Base-by-base conservation (phyloP, 2,329 filamentous ascomycete species). In the Xylariaceae sp. region DNA sequence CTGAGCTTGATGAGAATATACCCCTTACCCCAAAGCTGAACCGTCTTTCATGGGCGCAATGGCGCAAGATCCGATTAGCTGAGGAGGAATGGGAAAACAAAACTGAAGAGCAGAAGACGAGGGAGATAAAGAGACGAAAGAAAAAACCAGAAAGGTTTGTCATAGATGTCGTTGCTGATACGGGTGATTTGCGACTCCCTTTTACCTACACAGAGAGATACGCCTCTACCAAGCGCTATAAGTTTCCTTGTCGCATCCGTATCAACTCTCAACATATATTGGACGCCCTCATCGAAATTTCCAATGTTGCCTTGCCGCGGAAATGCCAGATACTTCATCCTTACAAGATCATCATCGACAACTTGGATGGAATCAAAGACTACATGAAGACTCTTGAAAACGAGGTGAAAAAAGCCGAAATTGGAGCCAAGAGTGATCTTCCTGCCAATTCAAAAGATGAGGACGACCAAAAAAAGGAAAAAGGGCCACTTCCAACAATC, bases 341-440 rank as follows among this genome's bases (percentile, higher is more conserved):
- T 14, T 59, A 49, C 37, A 59, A 59, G 20, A 44, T 59, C 42
- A 55, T 59, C n/a, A 49, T 59, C 42, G 56, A 59, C 26, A 55
- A 55, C 44, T 10, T 49, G 18, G 44, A 46, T 9, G 40, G 44
- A 9, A 52, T 59, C 10, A 16, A 43, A 40, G 44, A 40, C 4
- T 26, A 26, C 9, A 26, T 26, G 40, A 43, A 53, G 18, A 20
- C 44, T 37, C 19, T 57, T 2, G 50, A 57, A 53, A 32, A 47
- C 23, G 37, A 47, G 19, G 32, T 57, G 9, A 26, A 9, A 9
- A 9, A 26, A 26, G 23, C 23, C 4, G 23, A 26, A 9, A 9
- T 26, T 26, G 23, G 9, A 26, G 23, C 23, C 4, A 9, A 26
- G 23, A 9, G 4, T 26, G 23, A 4, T 26, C 23, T 26, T 26